Base-by-base conservation (phyloP, 140 eudicot species). In the Bidens hawaiensis region DNA sequence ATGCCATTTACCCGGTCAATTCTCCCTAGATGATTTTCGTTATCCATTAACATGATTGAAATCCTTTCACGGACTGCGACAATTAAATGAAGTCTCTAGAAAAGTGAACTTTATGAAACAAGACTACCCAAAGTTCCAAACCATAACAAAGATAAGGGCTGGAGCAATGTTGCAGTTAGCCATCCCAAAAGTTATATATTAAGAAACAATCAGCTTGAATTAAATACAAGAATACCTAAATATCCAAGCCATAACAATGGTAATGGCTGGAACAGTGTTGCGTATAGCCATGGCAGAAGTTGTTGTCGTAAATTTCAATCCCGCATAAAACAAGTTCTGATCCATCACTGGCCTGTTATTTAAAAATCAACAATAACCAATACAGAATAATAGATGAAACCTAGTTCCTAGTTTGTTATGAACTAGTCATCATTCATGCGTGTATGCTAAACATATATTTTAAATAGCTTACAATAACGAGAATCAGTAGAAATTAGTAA, bases 141-240 rank as follows among this genome's bases (percentile, higher is more conserved):
- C 93, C 81, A 87, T 65, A 13, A 61, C 18, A 47, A 87, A 84
- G 21, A 89, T 71, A 13, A 85, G 34, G 72, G 97, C 93, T 47
- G 95, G 97, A 72, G 86, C 73, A 16, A 83, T 67, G 67, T 89
- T 83, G 78, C 73, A 51, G 91, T 85, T 80, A 4, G 97, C 82
- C 0, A 81, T 4, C 1, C 89, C 66, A 21, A 82, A 85, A 16
- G 97, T 85, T 13, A 14, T n/a, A 45, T n/a, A 15, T 15, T 45
- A 4, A 45, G n/a, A n/a, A n/a, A n/a, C n/a, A n/a, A n/a, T n/a
- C n/a, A n/a, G n/a, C n/a, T n/a, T n/a, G 19, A 0, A 16, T 10
- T n/a, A n/a, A n/a, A n/a, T n/a, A n/a, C n/a, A 5, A 45, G 3
- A 31, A 6, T 55, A 83, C 94, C 94, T 77, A 3, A 81, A 47